Evolutionary conservation across 768 basidiomycete species (phyloP).

Genomic region (Atractiella rhizophila): DNA sequence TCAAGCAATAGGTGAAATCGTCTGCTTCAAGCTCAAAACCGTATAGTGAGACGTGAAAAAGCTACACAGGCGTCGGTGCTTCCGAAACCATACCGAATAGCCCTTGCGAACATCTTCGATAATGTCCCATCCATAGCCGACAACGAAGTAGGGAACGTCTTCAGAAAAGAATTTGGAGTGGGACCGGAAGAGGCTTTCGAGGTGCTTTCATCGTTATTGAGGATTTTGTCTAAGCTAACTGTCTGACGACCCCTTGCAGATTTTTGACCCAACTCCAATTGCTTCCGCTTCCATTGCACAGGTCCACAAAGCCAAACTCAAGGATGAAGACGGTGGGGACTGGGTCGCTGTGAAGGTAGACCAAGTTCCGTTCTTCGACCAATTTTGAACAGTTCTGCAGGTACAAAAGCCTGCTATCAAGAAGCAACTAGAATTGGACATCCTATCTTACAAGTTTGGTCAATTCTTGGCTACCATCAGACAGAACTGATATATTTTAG

Average conservation of each 20-base stretch:
- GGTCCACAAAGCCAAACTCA: conserved; percentile 51
- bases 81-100: conserved; percentile 53
- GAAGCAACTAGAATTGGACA: conserved; percentile 50
- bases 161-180: conserved; percentile 22
- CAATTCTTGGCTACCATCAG: neutral
- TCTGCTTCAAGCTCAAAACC: conserved; percentile 56
- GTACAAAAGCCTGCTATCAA: conserved; percentile 71
- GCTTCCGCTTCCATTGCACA: conserved; percentile 83
- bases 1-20: conserved; percentile 22
- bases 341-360: conserved; percentile 86
- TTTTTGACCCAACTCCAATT: conserved; percentile 47
- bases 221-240: conserved; percentile 47
- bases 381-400: too few relatives aligned
- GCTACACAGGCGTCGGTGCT: conserved; percentile 66
- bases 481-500: conserved; percentile 36
- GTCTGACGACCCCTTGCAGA: conserved; percentile 47
- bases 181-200: conserved; percentile 12
- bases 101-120: conserved; percentile 62
- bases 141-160: conserved; percentile 38
- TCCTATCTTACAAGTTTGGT: conserved; percentile 20
- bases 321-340: conserved; percentile 18
- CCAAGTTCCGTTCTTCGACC: too few relatives aligned
- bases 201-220: too few relatives aligned
- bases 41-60: conserved; percentile 38
- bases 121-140: conserved; percentile 66